These are phyloP conservation scores for Solanum microdontum DNA, from an alignment of 257 asterid species.

Conservation along the genomic window DNA sequence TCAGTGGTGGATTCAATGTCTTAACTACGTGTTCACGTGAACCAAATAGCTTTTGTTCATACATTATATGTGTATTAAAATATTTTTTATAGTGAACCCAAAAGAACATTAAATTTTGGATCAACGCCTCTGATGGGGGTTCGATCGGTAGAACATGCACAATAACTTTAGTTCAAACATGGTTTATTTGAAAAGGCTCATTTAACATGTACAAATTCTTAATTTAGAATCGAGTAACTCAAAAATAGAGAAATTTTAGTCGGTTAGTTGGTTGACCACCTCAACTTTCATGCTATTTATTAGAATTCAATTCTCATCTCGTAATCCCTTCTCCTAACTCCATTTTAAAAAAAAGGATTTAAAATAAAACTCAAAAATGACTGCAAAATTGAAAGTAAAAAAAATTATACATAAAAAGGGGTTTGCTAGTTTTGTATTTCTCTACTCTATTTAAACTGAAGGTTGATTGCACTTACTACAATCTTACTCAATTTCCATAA, in stretches of 20 bases:
- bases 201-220: background rate
- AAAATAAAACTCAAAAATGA: background rate
- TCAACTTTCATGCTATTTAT: background rate
- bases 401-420: background rate
- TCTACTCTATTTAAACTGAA: background rate
- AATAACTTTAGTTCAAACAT: background rate
- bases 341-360: background rate
- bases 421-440: background rate
- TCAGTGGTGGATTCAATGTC: background rate
- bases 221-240: background rate
- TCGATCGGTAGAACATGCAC: too few relatives aligned
- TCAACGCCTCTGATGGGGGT: background rate
- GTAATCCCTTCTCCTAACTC: background rate
- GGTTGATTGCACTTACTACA: slow-evolving; percentile 23
- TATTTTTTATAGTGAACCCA: background rate
- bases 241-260: background rate
- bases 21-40: background rate
- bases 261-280: background rate
- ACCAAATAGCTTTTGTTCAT: background rate
- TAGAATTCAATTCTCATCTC: background rate
- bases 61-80: background rate
- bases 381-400: background rate
- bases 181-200: background rate
- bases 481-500: slow-evolving; percentile 21
- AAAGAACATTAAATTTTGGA: background rate